Base-by-base conservation (phyloP, 2,329 filamentous ascomycete species). In the Rhynchosporium agropyri region DNA sequence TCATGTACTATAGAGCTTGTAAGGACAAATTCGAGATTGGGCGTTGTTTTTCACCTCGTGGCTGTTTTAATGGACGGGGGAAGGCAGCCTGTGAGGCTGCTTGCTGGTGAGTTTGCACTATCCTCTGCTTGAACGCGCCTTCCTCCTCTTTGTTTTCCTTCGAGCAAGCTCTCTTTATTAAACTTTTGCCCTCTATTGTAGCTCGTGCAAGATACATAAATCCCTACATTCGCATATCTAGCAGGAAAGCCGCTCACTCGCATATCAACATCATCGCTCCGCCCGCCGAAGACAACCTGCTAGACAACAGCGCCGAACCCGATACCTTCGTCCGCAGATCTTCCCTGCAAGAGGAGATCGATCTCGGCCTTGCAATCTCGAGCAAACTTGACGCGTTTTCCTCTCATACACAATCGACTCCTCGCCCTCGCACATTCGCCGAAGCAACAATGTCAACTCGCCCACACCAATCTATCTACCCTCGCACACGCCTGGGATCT, bases 341-440 rank as follows among this genome's bases (percentile, higher is more conserved):
- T 20, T 59, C 56, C 10, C 45, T 59, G 8, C 56, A 59, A 49
- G 56, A 59, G 45, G 56, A 59, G 46, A 59, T 59, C 9, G 56
- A 59, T 45, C 31, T 59, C 46, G 56, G 56, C 43, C 56, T 59
- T n/a, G 56, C 56, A 49, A 29, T 59, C 45, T 59, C 33, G 4
- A 59, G 26, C 31, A 50, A 42, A 49, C 45, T 50, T 20, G 42
- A 48, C 28, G 6, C 56, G n/a, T 42, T 49, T 2, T 38, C 45
- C 2, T 50, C 56, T 3, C 20, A 12, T 36, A n/a, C 54, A 13
- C 54, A 45, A 36, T 33, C 40, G 28, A 31, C 31, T 13, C 40
- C n/a, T 10, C 43, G 56, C 20, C 56, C 56, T 40, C 56, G 45
- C 45, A 59, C 56, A 5, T 59, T 59, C 46, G 56, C 56, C 20